Conservation (phyloP, 2,329 filamentous ascomycete species). For the Alternaria incomplexa region DNA sequence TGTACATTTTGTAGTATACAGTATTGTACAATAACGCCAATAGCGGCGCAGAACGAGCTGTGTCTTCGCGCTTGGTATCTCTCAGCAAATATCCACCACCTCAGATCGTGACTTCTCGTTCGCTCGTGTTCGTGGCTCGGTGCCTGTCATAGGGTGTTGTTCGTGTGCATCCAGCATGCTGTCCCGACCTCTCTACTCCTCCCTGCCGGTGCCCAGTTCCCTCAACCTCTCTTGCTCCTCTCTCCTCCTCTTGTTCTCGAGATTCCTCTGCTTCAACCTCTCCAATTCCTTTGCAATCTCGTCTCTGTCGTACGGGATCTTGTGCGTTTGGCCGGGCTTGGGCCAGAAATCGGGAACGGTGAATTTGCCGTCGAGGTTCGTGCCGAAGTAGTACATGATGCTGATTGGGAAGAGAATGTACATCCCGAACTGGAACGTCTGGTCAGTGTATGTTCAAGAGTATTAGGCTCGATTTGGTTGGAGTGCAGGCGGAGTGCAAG, state of each 20-base stretch:
- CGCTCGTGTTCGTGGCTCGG: not conserved
- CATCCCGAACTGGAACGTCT: constrained; percentile 80
- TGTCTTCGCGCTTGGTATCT: constrained; percentile 26
- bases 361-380: constrained; percentile 89
- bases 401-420: constrained; percentile 99
- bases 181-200: constrained; percentile 11
- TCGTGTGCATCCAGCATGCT: not conserved
- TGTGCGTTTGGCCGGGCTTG: constrained; percentile 75
- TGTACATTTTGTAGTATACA: not conserved
- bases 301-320: constrained; percentile 76
- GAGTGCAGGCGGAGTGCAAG: not conserved
- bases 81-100: constrained; percentile 4
- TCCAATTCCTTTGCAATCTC: constrained; percentile 84
- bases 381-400: constrained; percentile 99
- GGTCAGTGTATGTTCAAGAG: not conserved
- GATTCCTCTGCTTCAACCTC: constrained; percentile 64
- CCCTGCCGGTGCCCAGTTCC: constrained; percentile 22
- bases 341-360: constrained; percentile 93
- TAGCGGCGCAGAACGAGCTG: constrained; percentile 35
- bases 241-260: constrained; percentile 56
- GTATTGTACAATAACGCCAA: constrained; percentile 30
- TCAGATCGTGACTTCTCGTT: not conserved
- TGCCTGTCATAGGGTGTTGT: not conserved
- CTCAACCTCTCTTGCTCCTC: constrained; percentile 48
- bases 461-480: not conserved